Base-by-base conservation (phyloP, 495 filamentous ascomycete genomes). In the Recurvomyces mirabilis region DNA sequence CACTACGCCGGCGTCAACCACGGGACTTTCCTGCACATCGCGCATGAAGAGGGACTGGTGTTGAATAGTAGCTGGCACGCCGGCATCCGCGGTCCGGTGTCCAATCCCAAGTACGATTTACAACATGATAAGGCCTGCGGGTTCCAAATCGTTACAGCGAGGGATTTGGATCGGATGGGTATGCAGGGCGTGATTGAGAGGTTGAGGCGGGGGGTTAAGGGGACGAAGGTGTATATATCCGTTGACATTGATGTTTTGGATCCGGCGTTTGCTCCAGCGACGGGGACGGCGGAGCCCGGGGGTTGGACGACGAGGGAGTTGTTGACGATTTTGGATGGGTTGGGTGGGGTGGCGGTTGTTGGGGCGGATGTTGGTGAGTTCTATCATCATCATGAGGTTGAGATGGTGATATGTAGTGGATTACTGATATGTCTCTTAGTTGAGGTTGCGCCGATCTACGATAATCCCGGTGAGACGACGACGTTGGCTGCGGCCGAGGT, bases 1-100 rank as follows among this genome's bases (percentile, higher is more conserved):
- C 66, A 70, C 41, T 72, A 72, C 52, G 68, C 68, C 5, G 68
- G 68, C 20, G 65, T 73, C 40, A 71, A 72, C 43, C 70, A 72
- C 43, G 69, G 69, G 21, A 73, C 70, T 1, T 73, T 73, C 46
- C 56, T 73, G 1, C 69, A 73, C 43, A 57, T 73, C 38, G 70
- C 69, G 4, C 69, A 72, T 38, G 70, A 72, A 56, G 70, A 73
- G 58, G 69, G 66, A 17, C 58, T 73, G 33, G 65, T 71, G 34
- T 49, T 54, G 13, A 71, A 71, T 45, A 60, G 56, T 4, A 71
- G 68, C 7, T 62, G 69, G 24, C 69, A 73, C 42, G 69, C 69
- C 15, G 70, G 70, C 6, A 72, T 73, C 38, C 54, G 69, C 41
- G 69, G 63, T 22, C 70, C 70, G 10, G 52, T 73, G 13, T 28